Conservation (phyloP, 2,329 filamentous ascomycete species). For the Penicillium sp. region DNA sequence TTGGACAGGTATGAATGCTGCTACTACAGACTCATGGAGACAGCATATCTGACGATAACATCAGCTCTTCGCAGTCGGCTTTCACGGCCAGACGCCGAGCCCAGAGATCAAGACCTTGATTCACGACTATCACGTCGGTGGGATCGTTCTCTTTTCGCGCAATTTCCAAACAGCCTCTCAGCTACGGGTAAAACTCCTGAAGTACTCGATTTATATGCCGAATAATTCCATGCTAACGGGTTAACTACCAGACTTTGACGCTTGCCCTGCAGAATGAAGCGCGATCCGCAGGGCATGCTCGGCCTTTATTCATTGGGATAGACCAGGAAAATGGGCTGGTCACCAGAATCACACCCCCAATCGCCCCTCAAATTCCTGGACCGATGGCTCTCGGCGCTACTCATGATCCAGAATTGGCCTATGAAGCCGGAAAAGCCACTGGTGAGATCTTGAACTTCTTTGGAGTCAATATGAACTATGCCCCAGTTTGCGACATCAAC, state of each 20-base stretch:
- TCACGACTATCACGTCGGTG: slow-evolving; percentile 49
- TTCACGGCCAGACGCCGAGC: slow-evolving; percentile 47
- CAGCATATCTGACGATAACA: slow-evolving; percentile 9
- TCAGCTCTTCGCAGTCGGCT: slow-evolving; percentile 55
- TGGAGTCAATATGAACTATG: slow-evolving; percentile 56
- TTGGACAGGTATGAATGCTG: slow-evolving; percentile 40
- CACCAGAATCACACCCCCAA: slow-evolving; percentile 49
- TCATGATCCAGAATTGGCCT: slow-evolving; percentile 42
- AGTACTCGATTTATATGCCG: no score
- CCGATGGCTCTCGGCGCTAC: slow-evolving; percentile 55
- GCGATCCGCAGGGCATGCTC: slow-evolving; percentile 45
- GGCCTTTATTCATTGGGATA: slow-evolving; percentile 52
- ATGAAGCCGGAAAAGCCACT: slow-evolving; percentile 46
- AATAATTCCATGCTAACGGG: slow-evolving; percentile 6
- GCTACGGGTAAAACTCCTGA: slow-evolving; percentile 38
- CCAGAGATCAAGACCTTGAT: slow-evolving; percentile 53
- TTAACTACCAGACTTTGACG: slow-evolving; percentile 36
- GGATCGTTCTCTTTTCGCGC: slow-evolving; percentile 51
- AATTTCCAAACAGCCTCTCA: slow-evolving; percentile 50
- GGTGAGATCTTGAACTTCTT: slow-evolving; percentile 47
- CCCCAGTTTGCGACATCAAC: slow-evolving; percentile 53
- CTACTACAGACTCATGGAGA: not conserved
- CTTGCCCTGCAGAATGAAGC: slow-evolving; percentile 49
- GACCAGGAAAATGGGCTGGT: slow-evolving; percentile 56
- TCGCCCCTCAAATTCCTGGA: slow-evolving; percentile 51